Conservation (phyloP, 305 asterid genomes). For the Striga hermonthica region DNA sequence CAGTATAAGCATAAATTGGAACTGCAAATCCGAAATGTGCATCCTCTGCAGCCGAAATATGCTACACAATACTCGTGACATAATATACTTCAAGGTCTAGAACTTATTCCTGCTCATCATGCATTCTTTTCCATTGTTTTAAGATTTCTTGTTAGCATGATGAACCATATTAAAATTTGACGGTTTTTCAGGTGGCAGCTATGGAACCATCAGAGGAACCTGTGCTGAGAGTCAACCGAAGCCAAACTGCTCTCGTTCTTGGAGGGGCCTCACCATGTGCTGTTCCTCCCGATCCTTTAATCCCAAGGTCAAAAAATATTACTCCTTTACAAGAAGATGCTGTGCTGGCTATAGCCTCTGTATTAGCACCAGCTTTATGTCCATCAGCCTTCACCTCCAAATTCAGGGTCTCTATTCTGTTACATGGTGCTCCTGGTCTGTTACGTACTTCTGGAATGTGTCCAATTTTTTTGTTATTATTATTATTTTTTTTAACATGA, state of each 20-base stretch:
- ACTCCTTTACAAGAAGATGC: slow-evolving; percentile 65
- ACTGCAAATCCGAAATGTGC: slow-evolving; percentile 83
- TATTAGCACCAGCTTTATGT: slow-evolving; percentile 76
- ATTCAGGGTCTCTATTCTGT: slow-evolving; percentile 74
- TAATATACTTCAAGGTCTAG: slow-evolving; percentile 75
- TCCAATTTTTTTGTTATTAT: not conserved
- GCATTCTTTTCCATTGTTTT: slow-evolving; percentile 3
- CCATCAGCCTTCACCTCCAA: slow-evolving; percentile 80
- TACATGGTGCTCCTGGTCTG: slow-evolving; percentile 80
- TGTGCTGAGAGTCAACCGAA: slow-evolving; percentile 66
- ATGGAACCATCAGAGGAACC: slow-evolving; percentile 84
- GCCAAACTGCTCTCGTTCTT: slow-evolving; percentile 86
- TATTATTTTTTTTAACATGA: no score
- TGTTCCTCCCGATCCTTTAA: slow-evolving; percentile 66
- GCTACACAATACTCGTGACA: slow-evolving; percentile 44
- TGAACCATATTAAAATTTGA: slow-evolving; percentile 26
- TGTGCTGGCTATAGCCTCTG: slow-evolving; percentile 64
- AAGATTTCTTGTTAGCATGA: slow-evolving; percentile 23
- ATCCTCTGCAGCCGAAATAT: slow-evolving; percentile 62
- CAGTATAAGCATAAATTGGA: slow-evolving; percentile 65
- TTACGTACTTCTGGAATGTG: slow-evolving; percentile 25
- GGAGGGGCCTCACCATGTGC: slow-evolving; percentile 81
- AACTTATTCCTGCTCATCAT: slow-evolving; percentile 13
- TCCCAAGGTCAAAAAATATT: slow-evolving; percentile 41
- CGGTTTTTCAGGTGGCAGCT: slow-evolving; percentile 63